Base-by-base conservation (phyloP, 1,284 basidiomycete species). In the Coriolopsis trogii region DNA sequence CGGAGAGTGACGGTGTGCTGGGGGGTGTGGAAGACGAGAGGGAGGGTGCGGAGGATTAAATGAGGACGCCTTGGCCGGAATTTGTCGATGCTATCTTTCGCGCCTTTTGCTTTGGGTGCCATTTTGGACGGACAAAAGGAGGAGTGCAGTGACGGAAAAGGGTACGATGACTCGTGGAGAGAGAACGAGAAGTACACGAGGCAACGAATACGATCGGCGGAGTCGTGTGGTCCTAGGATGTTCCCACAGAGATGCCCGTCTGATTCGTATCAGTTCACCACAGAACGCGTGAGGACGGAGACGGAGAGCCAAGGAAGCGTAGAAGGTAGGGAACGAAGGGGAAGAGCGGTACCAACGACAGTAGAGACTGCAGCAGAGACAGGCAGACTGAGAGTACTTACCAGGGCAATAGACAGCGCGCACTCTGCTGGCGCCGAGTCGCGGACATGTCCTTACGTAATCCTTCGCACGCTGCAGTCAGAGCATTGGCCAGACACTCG, bases 41-140 rank as follows among this genome's bases (percentile, higher is more conserved):
- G 44, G 34, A 46, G 26, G 16, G 44, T 46, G 18, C 29, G 36
- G 34, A 38, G 44, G 44, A 46, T 23, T 28, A 46, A n/a, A 34
- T 36, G 42, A n/a, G 29, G 42, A 10, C 31, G 42, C 24, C 42
- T 21, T 13, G 31, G 2, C 31, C 21, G 3, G 15, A 6, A 8
- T 44, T 44, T 44, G 36, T 44, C 42, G 42, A 44, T 44, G 31
- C 23, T 33, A 44, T 44, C 42, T 44, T 31, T 16, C 23, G 42
- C 33, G 10, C 20, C 31, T 34, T 34, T 44, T 33, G 21, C 28
- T 29, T 24, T 34, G 26, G 42, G 42, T 23, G 42, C 42, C 42
- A 44, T 44, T 25, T 10, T 24, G 42, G 31, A 16, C 4, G 21
- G 5, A 45, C 33, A 38, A 37, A 29, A 29, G 44, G 12, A 46